These are phyloP conservation scores for Suhomyces yuchorum DNA, from an alignment of 1,139 yeast genomes.

Conservation along the genomic window DNA sequence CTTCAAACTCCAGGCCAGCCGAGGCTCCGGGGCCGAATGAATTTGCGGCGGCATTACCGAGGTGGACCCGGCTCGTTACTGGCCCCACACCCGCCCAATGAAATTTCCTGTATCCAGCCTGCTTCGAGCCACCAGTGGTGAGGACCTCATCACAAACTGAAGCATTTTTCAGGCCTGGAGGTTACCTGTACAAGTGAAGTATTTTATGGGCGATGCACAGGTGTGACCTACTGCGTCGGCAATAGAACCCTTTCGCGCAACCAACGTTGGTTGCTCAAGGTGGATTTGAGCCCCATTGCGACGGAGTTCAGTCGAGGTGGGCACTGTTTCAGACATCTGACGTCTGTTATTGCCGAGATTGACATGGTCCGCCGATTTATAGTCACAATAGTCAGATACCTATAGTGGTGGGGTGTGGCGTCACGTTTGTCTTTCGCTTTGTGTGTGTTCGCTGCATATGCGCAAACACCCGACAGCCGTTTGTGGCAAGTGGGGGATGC, in stretches of 20 bases:
- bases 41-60: neutral
- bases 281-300: neutral
- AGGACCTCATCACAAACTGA: neutral
- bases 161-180: neutral
- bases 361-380: neutral
- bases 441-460: neutral
- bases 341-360: neutral
- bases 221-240: neutral
- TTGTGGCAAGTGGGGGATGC: neutral
- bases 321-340: neutral
- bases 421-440: neutral
- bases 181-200: slow-evolving; percentile 2
- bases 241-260: neutral
- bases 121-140: neutral
- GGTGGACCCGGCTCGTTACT: neutral
- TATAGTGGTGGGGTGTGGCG: neutral
- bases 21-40: neutral
- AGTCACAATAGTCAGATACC: neutral
- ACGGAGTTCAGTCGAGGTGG: neutral
- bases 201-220: slow-evolving; percentile 1
- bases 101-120: neutral
- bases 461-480: neutral
- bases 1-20: neutral
- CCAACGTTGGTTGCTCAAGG: neutral
- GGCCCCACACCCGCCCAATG: neutral